A percentile compares a stretch with the other conserved stretches of the same genome.
These are phyloP conservation scores for Myxozyma neotropica DNA, from an alignment of 805 yeast species.

Conservation along the genomic window DNA sequence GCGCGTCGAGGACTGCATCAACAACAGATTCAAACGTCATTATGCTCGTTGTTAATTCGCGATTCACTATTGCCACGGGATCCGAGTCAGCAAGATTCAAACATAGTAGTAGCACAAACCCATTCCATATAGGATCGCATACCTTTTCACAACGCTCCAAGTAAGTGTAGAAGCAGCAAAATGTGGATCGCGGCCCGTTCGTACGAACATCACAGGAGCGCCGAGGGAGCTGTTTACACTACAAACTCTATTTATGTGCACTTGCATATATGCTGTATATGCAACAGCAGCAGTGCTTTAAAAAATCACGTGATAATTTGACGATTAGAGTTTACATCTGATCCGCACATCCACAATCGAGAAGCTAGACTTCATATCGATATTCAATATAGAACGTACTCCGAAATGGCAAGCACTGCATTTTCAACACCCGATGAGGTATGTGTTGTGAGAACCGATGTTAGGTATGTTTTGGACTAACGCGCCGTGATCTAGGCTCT, in stretches of 20 bases:
- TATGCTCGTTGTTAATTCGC: neutral
- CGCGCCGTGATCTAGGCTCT: constrained; percentile 13
- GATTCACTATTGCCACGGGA: neutral
- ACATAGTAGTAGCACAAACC: too few species aligned
- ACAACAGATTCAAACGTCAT: neutral
- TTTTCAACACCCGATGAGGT: neutral
- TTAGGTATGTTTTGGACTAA: too few species aligned
- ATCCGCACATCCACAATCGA: neutral
- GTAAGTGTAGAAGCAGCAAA: too few species aligned
- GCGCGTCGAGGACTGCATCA: constrained; percentile 3
- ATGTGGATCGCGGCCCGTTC: too few species aligned
- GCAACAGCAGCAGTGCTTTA: neutral
- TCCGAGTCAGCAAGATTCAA: neutral
- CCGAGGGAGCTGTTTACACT: neutral
- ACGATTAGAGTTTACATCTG: neutral
- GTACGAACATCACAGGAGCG: neutral
- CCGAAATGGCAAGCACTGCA: neutral
- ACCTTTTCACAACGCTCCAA: too few species aligned
- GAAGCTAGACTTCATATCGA: neutral
- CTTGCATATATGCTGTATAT: neutral
- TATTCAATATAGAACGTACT: neutral
- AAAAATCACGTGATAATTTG: neutral
- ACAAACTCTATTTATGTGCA: neutral
- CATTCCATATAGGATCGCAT: too few species aligned
- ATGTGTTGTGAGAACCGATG: neutral